Evolutionary conservation across 2,329 filamentous ascomycete species (phyloP), one percentile per base, ranked within the genome.

Genomic region (Arthroderma sp.): DNA sequence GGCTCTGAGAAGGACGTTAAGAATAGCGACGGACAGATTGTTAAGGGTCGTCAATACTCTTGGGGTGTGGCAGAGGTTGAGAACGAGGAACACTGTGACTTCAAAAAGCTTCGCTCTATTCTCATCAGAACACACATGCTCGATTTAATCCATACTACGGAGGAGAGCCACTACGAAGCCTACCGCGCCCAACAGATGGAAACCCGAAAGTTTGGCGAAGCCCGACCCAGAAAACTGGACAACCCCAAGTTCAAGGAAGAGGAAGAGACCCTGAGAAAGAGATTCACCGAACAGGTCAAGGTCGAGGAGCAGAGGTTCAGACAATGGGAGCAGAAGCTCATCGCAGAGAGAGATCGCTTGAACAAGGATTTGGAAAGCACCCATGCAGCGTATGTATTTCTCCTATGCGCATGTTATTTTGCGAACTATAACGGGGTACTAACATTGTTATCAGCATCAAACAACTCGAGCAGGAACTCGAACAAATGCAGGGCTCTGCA

Each of bases 191-290:
- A 94, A 69, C 93, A 98, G 72, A 98, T 98, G 91, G 91, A 98
- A 76, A 98, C 91, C 42, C 81, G 91, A 71, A 98, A 98, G 72
- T 96, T 98, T 58, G 91, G 91, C 69, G 93, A 98, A 73, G 89
- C 88, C 48, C 81, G 89, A 55, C 91, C 91, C 57, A 78, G 89
- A 69, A 98, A 98, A 79, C 76, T 98, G 58, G 91, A 98, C 73
- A 98, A 98, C 76, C 91, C 91, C 71, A 98, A 98, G 76, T 98
- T 96, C 79, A 98, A 98, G 80, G 91, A 98, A 68, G 91, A 98
- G 70, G 91, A 98, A 65, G 91, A 98, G 76, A 85, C 85, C 50
- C 80, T 98, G 54, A 82, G 91, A 71, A 98, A 98, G 81, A 81
- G 93, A 57, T 98, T 98, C 72, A 98, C 91, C 57, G 91, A 98